Conservation (phyloP, 371 early-diverging fungal genomes). For the Umbelopsis sp. region DNA sequence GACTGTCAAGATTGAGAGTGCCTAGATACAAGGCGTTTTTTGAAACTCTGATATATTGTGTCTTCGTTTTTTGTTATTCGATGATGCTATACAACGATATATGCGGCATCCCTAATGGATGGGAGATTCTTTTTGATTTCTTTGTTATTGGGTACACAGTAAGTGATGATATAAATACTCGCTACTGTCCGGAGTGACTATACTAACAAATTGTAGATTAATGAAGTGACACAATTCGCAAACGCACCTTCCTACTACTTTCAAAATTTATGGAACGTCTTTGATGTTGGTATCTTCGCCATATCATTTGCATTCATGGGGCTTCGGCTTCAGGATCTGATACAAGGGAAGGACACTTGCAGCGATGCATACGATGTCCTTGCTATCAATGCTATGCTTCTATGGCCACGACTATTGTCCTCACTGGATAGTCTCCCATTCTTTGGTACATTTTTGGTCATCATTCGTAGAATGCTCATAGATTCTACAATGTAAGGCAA, state of each 20-base stretch:
- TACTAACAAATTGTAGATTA: slow-evolving; percentile 24
- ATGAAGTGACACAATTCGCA: slow-evolving; percentile 34
- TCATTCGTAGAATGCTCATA: slow-evolving; percentile 40
- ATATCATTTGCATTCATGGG: slow-evolving; percentile 14
- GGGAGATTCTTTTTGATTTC: slow-evolving; percentile 11
- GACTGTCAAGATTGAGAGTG: slow-evolving; percentile 37
- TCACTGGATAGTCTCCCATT: slow-evolving; percentile 39
- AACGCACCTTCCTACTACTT: slow-evolving; percentile 33
- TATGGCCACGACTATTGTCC: slow-evolving; percentile 44
- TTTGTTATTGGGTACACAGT: slow-evolving; percentile 26
- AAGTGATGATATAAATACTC: slow-evolving; percentile 6
- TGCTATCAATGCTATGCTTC: slow-evolving; percentile 38
- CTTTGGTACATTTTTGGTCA: slow-evolving; percentile 43
- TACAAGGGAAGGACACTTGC: slow-evolving; percentile 1
- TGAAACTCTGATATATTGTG: slow-evolving; percentile 32
- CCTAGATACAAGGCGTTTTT: slow-evolving; percentile 41
- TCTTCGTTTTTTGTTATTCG: slow-evolving; percentile 11
- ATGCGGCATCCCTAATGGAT: neutral
- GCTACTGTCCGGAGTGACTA: too few relatives aligned
- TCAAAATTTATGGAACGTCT: slow-evolving; percentile 41
- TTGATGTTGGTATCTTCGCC: slow-evolving; percentile 31
- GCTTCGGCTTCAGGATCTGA: neutral
- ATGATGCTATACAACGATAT: slow-evolving; percentile 13
- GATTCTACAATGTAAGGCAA: slow-evolving; percentile 32
- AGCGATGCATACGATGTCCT: slow-evolving; percentile 39